Evolutionary conservation across 257 asterid species (phyloP).

Genomic region (Ilex asprella): DNA sequence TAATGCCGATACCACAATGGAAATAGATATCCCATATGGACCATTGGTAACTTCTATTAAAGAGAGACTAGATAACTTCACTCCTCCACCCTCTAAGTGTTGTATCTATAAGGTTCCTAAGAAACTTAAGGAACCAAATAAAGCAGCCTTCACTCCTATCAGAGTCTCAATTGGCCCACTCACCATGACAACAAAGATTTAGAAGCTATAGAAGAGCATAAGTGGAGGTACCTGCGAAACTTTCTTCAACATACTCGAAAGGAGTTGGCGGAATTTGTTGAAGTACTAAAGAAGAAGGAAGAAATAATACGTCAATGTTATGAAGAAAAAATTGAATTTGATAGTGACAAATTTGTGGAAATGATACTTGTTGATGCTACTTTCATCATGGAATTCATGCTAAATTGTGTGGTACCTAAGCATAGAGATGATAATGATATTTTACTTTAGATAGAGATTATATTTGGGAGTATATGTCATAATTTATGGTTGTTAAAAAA

Average conservation of each 20-base stretch:
- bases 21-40: too few species aligned
- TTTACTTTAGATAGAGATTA: conserved; percentile 16
- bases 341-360: conserved; percentile 9
- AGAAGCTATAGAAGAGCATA: conserved; percentile 28
- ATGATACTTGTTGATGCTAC: conserved; percentile 40
- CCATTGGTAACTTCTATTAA: too few species aligned
- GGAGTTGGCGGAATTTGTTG: conserved; percentile 6
- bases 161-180: conserved; percentile 33
- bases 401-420: not conserved
- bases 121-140: conserved; percentile 15
- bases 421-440: conserved; percentile 11
- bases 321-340: conserved; percentile 9
- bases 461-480: not conserved
- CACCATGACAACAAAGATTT: conserved; percentile 17
- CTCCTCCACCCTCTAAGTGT: not conserved
- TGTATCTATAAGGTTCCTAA: conserved; percentile 22
- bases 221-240: conserved; percentile 13
- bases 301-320: conserved; percentile 20
- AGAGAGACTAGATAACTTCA: too few species aligned
- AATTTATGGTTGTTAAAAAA: too few species aligned
- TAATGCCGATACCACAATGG: too few species aligned
- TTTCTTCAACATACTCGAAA: conserved; percentile 11
- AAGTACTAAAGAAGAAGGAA: not conserved
- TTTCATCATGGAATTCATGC: conserved; percentile 27
- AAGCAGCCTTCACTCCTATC: conserved; percentile 33